These are phyloP conservation scores for Seiridium unicorne DNA, from an alignment of 2,329 filamentous ascomycete genomes.

Conservation along the genomic window DNA sequence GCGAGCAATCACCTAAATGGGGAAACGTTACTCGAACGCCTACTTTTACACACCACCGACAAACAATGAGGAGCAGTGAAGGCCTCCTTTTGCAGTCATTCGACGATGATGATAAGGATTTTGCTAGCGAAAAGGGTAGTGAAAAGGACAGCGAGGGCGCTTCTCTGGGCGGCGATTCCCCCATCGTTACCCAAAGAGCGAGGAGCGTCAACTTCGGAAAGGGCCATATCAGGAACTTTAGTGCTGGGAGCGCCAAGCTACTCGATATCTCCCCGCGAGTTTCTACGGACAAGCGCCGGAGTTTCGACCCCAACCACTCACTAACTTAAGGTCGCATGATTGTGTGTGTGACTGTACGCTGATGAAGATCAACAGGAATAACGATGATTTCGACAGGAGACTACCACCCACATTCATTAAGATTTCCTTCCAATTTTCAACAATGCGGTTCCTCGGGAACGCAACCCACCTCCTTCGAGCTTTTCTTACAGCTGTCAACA, in stretches of 20 bases:
- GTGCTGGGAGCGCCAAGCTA: conserved; percentile 74
- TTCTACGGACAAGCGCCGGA: conserved; percentile 50
- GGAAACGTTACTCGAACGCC: conserved; percentile 49
- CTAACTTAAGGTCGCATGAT: conserved; percentile 10
- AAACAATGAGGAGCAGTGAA: conserved; percentile 51
- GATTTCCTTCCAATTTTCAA: not conserved
- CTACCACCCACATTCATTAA: not conserved
- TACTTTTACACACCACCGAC: conserved; percentile 46
- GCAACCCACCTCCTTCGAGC: conserved; percentile 16
- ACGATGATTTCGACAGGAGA: conserved; percentile 8
- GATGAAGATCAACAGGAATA: conserved; percentile 9
- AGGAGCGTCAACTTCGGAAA: conserved; percentile 68
- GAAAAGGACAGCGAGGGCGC: conserved; percentile 25
- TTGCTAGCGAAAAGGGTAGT: conserved; percentile 16
- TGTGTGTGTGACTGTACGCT: not conserved
- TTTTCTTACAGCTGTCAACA: conserved; percentile 21
- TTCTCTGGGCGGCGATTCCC: conserved; percentile 22
- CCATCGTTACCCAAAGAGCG: conserved; percentile 56
- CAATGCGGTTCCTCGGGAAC: conserved; percentile 3
- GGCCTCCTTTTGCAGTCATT: conserved; percentile 44
- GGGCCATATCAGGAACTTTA: conserved; percentile 68
- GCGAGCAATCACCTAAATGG: conserved; percentile 48
- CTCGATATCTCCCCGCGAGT: conserved; percentile 62
- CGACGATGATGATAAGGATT: conserved; percentile 31
- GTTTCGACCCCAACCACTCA: conserved; percentile 26